Conservation (phyloP, 257 asterid species). For the Ophiorrhiza pumila region DNA sequence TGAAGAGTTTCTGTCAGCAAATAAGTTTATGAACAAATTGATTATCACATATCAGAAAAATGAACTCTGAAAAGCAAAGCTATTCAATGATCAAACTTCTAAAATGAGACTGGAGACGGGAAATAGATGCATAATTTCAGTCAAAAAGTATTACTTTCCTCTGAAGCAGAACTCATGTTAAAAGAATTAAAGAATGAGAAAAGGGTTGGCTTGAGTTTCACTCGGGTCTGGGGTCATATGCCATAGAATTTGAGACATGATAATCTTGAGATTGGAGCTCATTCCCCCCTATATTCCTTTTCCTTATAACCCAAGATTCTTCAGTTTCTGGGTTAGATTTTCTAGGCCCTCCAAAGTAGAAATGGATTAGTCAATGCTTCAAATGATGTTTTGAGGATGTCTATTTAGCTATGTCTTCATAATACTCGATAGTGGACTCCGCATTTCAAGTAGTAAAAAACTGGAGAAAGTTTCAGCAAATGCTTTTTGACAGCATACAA, state of each 20-base stretch:
- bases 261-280: constrained; percentile 20
- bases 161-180: neutral
- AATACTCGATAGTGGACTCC: neutral
- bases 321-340: neutral
- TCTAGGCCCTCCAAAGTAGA: neutral
- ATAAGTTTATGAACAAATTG: neutral
- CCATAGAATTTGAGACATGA: neutral
- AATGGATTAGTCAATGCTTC: constrained; percentile 3
- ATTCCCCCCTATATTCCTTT: constrained; percentile 9
- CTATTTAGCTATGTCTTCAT: neutral
- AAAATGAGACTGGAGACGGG: neutral
- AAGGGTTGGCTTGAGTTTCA: neutral
- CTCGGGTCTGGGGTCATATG: neutral
- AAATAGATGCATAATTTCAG: neutral
- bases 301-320: constrained; percentile 15
- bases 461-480: neutral
- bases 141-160: no score
- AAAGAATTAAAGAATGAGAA: neutral
- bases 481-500: neutral
- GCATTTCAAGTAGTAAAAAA: neutral
- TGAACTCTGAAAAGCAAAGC: neutral
- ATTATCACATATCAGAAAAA: neutral
- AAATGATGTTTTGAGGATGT: constrained; percentile 2
- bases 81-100: neutral
- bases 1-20: neutral